Evolutionary conservation across 805 yeast species (phyloP).

Genomic region (Helenozyma baotianmanensis): DNA sequence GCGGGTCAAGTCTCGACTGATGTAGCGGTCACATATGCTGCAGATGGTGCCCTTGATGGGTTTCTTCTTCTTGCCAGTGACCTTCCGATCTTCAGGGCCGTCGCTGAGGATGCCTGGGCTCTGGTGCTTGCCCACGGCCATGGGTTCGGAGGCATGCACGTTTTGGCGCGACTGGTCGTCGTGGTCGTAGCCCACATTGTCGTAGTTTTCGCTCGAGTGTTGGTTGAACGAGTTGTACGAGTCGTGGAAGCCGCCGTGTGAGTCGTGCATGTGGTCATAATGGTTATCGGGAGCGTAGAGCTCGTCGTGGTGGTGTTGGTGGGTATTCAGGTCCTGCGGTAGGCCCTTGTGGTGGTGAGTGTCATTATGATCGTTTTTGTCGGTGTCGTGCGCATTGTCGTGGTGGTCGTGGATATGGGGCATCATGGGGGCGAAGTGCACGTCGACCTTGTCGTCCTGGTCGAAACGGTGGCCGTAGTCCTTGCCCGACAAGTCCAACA

Average conservation of each 20-base stretch:
- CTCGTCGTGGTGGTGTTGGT: conserved; percentile 1
- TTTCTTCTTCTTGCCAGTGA: conserved; percentile 21
- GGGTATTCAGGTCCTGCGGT: background rate
- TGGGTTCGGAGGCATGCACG: background rate
- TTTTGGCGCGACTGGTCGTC: background rate
- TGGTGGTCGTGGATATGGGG: no score
- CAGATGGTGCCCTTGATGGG: conserved; percentile 35
- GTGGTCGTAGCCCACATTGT: background rate
- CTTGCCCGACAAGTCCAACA: background rate
- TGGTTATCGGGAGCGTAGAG: background rate
- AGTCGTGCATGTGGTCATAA: background rate
- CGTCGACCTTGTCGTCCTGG: background rate
- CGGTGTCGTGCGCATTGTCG: no score
- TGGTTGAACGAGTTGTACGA: no score
- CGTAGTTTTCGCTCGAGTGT: no score
- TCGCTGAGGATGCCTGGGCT: conserved; percentile 2
- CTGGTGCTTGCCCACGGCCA: conserved; percentile 1
- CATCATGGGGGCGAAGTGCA: background rate
- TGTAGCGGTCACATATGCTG: conserved; percentile 35
- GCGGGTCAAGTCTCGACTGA: conserved; percentile 37
- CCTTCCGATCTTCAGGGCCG: conserved; percentile 4
- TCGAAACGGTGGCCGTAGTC: background rate
- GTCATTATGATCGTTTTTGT: no score
- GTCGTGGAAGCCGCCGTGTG: background rate
- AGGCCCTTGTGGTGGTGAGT: no score